phyloP scores from a whole-genome alignment of 371 early-diverging fungal species.

The Chytridiales sp. region DNA sequence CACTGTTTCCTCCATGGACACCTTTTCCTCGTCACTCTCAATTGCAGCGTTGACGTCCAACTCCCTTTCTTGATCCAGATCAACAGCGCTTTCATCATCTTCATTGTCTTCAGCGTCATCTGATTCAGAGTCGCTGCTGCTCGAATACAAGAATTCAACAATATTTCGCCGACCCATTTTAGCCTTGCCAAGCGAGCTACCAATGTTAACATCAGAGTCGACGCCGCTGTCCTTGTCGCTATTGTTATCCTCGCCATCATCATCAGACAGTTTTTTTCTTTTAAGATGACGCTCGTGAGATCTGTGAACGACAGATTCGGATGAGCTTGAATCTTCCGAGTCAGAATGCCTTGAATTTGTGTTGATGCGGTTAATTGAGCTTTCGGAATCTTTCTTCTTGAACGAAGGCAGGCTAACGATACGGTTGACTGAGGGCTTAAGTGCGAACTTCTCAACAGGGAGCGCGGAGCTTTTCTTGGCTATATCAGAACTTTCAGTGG shows the following conservation, averaged over 20 bases:
- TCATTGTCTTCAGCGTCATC: constrained; percentile 14
- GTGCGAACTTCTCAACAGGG: too few relatives aligned
- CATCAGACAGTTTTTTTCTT: constrained; percentile 8
- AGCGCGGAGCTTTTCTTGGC: too few relatives aligned
- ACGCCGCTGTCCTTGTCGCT: neutral
- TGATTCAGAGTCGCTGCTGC: constrained; percentile 5
- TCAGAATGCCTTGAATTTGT: neutral
- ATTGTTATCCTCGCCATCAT: neutral
- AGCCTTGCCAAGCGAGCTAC: too few relatives aligned
- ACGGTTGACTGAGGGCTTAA: too few relatives aligned
- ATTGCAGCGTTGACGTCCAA: neutral
- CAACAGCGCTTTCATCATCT: constrained; percentile 2
- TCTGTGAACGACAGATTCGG: too few relatives aligned
- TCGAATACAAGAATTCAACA: too few relatives aligned
- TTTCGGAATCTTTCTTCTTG: constrained; percentile 6
- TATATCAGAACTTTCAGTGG: too few relatives aligned
- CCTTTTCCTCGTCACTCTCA: too few relatives aligned
- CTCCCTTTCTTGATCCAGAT: neutral
- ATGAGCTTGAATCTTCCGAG: too few relatives aligned
- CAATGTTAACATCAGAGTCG: too few relatives aligned
- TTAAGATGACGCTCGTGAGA: neutral
- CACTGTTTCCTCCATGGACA: neutral
- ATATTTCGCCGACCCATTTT: too few relatives aligned
- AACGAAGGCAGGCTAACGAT: constrained; percentile 15
- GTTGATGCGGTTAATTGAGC: neutral